Evolutionary conservation across 2,329 filamentous ascomycete genomes (phyloP), one percentile per base, ranked within the genome.

Genomic region (Colletotrichum eremochloae): DNA sequence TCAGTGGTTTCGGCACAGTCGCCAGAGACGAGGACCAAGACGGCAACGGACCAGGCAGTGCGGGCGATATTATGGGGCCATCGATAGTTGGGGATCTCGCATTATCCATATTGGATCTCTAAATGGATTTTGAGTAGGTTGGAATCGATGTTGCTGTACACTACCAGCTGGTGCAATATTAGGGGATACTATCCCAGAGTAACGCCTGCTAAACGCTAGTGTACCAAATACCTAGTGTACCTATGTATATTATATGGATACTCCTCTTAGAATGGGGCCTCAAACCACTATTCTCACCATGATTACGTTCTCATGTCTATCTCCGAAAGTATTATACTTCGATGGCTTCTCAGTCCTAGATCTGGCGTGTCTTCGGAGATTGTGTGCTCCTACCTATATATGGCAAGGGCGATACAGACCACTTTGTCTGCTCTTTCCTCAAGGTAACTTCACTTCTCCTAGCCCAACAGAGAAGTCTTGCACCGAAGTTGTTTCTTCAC

Each of bases 1-100:
- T 74, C 7, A 44, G 33, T 18, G 36, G 24, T 15, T 64, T 64
- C 5, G 36, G 33, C 38, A 29, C 31, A 31, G 62, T 24, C 12
- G 36, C 15, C 18, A 48, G 29, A 15, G 24, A 31, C 5, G 36
- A 55, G 3, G 38, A 20, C 36, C 20, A 29, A 18, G 33, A 40
- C 15, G 6, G 20, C 33, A 18, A 24, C 33, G 6, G 53, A 24
- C 33, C 53, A 24, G 52, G 31, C 18, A 7, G 31, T 3, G 11
- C n/a, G 9, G 53, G 53, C 33, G 12, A 24, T 15, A 33, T 15
- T 11, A 40, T 11, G 53, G 5, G 20, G 11, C 3, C 33, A 3
- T 24, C 20, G 20, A 33, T 53, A 20, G 24, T 11, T 15, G 50
- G 50, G 29, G 50, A 12, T 7, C 29, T 53, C 14, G 50, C 29